Base-by-base conservation (phyloP, 192 early-diverging fungal species). In the Piromyces sp. region DNA sequence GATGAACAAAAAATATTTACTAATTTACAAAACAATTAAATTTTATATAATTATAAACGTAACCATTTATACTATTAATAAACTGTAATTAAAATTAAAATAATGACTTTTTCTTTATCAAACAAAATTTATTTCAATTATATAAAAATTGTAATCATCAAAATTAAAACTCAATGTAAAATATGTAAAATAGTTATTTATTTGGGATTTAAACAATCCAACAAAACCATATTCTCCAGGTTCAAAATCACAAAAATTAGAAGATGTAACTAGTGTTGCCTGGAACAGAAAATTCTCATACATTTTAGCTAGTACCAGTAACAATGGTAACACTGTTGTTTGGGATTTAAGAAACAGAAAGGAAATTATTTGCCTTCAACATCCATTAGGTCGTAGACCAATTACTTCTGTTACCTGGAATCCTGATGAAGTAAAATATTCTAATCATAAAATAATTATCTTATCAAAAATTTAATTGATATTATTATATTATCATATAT, bases 271-370 rank as follows among this genome's bases (percentile, higher is more conserved):
- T 0, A 88, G 90, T 26, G 86, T 99, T 36, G 87, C 94, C 29
- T 99, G 96, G 96, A 99, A 99, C 86, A 90, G 92, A 81, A 92
- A 96, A 82, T 94, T 95, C 36, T 89, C 93, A 80, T 94, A 97
- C 82, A 99, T 99, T 84, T 88, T 99, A 81, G 97, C 95, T 15
- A 94, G 94, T 11, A 94, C 94, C 14, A 94, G 92, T 58, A 94
- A 93, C 81, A 96, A 95, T 80, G 96, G 97, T 68, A 89, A 94
- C 82, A 95, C 96, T 29, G 96, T 97, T 30, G 92, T 99, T 14
- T 99, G 96, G 96, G 97, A 99, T 90, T 88, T 99, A 82, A 89
- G 94, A 79, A 92, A 93, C 79, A 88, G 93, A 78, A 92, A 94
- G 58, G 96, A 99, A 83, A 90, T 97, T 30, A 93, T 97, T 79